Conservation (phyloP, 2,329 filamentous ascomycete genomes). For the Cytospora leucostoma region DNA sequence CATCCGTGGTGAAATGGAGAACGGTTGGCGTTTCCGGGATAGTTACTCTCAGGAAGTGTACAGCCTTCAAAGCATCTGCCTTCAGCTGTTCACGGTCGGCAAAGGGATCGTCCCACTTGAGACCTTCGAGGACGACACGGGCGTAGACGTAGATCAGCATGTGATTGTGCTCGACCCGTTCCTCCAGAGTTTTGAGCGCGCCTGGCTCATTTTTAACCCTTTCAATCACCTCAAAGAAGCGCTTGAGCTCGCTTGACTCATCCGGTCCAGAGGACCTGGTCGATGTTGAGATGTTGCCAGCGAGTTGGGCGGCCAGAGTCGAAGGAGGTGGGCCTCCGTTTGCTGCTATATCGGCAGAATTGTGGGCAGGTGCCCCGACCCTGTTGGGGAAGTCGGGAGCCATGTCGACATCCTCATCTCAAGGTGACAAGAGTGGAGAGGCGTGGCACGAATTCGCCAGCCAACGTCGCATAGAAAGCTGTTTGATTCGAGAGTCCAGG, state of each 20-base stretch:
- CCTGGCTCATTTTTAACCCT: constrained; percentile 53
- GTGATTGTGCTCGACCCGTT: constrained; percentile 75
- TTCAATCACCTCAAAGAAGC: constrained; percentile 62
- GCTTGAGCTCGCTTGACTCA: constrained; percentile 73
- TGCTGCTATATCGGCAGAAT: constrained; percentile 20
- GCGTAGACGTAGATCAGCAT: constrained; percentile 83
- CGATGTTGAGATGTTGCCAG: constrained; percentile 73
- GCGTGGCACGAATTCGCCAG: background rate
- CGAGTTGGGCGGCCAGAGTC: constrained; percentile 84
- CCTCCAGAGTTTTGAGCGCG: constrained; percentile 61
- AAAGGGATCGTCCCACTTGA: constrained; percentile 70
- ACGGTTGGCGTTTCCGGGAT: constrained; percentile 74
- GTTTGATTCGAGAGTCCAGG: background rate
- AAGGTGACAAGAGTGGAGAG: constrained; percentile 7
- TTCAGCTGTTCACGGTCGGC: constrained; percentile 56
- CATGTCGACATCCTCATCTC: constrained; percentile 21
- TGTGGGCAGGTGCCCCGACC: constrained; percentile 17
- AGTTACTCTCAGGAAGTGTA: constrained; percentile 75
- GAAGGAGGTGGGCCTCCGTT: constrained; percentile 61
- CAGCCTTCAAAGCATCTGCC: constrained; percentile 67
- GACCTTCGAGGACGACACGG: constrained; percentile 73
- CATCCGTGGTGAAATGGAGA: constrained; percentile 51
- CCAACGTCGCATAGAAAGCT: background rate
- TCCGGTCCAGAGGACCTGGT: constrained; percentile 62
- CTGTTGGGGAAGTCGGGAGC: constrained; percentile 16